Evolutionary conservation across 1,284 basidiomycete species (phyloP).

Genomic region (Moesziomyces sp.): DNA sequence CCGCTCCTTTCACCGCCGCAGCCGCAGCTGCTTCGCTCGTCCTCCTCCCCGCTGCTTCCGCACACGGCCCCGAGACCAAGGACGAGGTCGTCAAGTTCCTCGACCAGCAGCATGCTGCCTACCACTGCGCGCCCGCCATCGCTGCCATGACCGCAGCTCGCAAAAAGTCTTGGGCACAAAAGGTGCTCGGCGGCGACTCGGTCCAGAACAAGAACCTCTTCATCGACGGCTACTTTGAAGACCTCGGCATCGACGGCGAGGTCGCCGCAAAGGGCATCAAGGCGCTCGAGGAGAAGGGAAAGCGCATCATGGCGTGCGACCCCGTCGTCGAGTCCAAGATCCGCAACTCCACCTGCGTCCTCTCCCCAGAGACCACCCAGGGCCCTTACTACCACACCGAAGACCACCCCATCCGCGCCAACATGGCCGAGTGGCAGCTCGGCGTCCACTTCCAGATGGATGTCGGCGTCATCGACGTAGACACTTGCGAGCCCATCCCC

Average conservation of each 20-base stretch:
- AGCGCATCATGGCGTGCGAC: constrained; percentile 64
- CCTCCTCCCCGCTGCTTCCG: constrained; percentile 41
- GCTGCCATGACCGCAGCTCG: constrained; percentile 66
- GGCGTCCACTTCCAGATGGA: constrained; percentile 73
- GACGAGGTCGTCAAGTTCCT: constrained; percentile 63
- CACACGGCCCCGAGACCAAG: constrained; percentile 63
- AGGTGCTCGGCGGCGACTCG: constrained; percentile 59
- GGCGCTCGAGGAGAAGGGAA: constrained; percentile 54
- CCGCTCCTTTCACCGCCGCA: constrained; percentile 30
- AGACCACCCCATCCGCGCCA: constrained; percentile 71
- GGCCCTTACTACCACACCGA: constrained; percentile 71
- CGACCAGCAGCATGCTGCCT: constrained; percentile 65
- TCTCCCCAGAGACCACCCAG: constrained; percentile 69
- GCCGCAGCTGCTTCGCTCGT: constrained; percentile 35
- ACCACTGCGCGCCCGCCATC: constrained; percentile 68
- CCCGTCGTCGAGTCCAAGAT: constrained; percentile 62
- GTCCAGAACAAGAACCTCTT: constrained; percentile 66
- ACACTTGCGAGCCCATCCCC: constrained; percentile 77
- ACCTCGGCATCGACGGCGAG: constrained; percentile 47
- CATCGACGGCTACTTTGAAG: constrained; percentile 66
- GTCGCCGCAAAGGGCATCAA: constrained; percentile 39
- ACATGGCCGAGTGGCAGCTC: constrained; percentile 72
- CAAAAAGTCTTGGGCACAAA: constrained; percentile 61
- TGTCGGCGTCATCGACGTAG: constrained; percentile 79
- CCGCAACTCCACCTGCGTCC: constrained; percentile 68